Conservation (phyloP, 2,329 filamentous ascomycete genomes). For the Clarireedia hainanense region DNA sequence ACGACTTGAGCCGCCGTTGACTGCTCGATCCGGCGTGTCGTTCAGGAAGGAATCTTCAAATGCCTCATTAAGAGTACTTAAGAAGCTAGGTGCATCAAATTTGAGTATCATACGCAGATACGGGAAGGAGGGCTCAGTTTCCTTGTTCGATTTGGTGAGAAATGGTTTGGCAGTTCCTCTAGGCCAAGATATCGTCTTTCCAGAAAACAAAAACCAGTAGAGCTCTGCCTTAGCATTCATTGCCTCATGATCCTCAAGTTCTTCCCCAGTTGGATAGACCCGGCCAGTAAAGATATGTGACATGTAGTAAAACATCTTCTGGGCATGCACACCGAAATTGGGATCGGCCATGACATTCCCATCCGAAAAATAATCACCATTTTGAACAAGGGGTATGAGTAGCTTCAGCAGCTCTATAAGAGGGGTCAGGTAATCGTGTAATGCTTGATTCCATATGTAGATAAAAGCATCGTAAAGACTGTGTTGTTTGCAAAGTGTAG, state of each 20-base stretch:
- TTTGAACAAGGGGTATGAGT: conserved; percentile 50
- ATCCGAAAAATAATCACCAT: conserved; percentile 43
- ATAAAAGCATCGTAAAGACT: conserved; percentile 90
- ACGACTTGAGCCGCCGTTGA: conserved; percentile 41
- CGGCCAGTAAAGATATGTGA: conserved; percentile 86
- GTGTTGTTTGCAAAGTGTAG: conserved; percentile 82
- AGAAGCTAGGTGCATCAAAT: conserved; percentile 84
- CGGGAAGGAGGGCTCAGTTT: conserved; percentile 68
- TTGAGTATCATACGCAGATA: conserved; percentile 78
- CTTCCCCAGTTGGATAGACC: conserved; percentile 79
- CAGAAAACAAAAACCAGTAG: conserved; percentile 91
- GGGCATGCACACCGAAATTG: conserved; percentile 59
- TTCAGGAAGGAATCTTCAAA: conserved; percentile 95
- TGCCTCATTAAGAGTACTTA: conserved; percentile 93
- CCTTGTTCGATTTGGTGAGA: conserved; percentile 47
- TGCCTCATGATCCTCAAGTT: conserved; percentile 65
- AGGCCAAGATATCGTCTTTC: conserved; percentile 69
- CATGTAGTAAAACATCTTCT: conserved; percentile 91
- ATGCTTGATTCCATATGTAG: conserved; percentile 91
- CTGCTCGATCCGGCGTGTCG: conserved; percentile 57
- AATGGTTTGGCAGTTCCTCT: conserved; percentile 53
- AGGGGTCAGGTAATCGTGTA: conserved; percentile 85
- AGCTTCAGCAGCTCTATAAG: conserved; percentile 74
- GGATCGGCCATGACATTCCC: conserved; percentile 51
- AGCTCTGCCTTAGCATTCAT: conserved; percentile 75